phyloP scores from a whole-genome alignment of 2,329 filamentous ascomycete genomes.

The Fusarium poae region DNA sequence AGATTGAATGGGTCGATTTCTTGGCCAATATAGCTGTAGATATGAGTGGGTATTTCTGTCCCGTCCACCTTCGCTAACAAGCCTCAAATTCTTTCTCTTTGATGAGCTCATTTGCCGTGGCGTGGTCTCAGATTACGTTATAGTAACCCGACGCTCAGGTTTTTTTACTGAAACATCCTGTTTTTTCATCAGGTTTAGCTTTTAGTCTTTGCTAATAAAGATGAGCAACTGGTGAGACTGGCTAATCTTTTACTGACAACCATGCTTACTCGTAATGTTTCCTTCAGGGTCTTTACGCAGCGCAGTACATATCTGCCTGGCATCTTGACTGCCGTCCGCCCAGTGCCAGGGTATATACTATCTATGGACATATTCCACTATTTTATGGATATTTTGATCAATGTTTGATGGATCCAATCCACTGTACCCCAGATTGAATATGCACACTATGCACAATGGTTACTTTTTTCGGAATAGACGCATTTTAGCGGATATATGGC shows the following conservation, averaged over 20 bases:
- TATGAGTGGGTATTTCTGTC: slow-evolving; percentile 1
- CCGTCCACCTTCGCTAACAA: background rate
- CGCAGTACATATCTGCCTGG: background rate
- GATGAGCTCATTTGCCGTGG: background rate
- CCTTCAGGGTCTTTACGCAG: background rate
- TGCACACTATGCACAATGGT: background rate
- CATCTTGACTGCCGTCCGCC: background rate
- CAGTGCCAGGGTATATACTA: background rate
- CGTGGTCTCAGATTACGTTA: slow-evolving; percentile 12
- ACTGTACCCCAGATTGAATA: slow-evolving; percentile 7
- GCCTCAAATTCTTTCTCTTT: background rate
- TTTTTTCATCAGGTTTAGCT: background rate
- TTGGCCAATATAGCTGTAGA: background rate
- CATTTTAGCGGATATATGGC: background rate
- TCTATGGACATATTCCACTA: background rate
- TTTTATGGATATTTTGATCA: background rate
- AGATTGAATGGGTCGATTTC: background rate
- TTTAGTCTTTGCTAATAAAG: background rate
- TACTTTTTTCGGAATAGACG: background rate
- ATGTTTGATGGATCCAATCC: background rate
- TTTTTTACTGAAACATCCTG: background rate
- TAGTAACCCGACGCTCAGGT: background rate
- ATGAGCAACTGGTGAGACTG: background rate
- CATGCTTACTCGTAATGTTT: background rate
- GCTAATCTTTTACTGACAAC: background rate